A percentile compares a stretch with the other conserved stretches of the same genome.
These are phyloP conservation scores for Penicillium sp. DNA, from an alignment of 2,329 filamentous ascomycete species.

Conservation along the genomic window DNA sequence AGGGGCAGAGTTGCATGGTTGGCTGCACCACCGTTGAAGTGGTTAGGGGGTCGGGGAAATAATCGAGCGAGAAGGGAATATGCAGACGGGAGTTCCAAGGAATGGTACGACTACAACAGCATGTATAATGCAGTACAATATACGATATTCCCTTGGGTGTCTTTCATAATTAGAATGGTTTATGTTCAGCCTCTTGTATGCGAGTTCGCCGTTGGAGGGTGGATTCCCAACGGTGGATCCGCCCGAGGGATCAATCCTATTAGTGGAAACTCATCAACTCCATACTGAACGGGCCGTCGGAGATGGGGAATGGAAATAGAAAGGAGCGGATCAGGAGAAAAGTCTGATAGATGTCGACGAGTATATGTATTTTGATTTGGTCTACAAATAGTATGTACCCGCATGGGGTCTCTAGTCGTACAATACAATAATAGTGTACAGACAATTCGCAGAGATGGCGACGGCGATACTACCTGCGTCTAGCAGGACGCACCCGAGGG, in stretches of 20 bases:
- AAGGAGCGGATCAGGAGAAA: background rate
- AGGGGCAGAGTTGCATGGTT: background rate
- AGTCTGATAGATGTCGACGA: background rate
- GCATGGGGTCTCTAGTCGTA: too few relatives aligned
- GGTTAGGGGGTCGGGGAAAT: background rate
- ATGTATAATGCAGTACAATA: background rate
- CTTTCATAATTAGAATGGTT: background rate
- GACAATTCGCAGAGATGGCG: background rate
- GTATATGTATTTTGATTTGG: background rate
- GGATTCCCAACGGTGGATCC: background rate
- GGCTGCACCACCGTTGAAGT: background rate
- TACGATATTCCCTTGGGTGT: background rate
- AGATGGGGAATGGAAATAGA: background rate
- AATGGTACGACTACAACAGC: background rate
- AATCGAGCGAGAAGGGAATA: background rate
- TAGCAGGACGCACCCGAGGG: slow-evolving; percentile 44
- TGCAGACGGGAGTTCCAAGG: background rate
- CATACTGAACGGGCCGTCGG: background rate
- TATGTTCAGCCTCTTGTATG: background rate
- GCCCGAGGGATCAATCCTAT: background rate
- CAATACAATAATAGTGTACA: background rate
- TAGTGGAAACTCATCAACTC: background rate
- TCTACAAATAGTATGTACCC: background rate
- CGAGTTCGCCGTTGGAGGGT: background rate
- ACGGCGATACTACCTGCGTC: background rate